A percentile compares a stretch with the other conserved stretches of the same genome.
These are phyloP conservation scores for Emmonsiellopsis sp. DNA, from an alignment of 2,329 filamentous ascomycete species.

Conservation along the genomic window DNA sequence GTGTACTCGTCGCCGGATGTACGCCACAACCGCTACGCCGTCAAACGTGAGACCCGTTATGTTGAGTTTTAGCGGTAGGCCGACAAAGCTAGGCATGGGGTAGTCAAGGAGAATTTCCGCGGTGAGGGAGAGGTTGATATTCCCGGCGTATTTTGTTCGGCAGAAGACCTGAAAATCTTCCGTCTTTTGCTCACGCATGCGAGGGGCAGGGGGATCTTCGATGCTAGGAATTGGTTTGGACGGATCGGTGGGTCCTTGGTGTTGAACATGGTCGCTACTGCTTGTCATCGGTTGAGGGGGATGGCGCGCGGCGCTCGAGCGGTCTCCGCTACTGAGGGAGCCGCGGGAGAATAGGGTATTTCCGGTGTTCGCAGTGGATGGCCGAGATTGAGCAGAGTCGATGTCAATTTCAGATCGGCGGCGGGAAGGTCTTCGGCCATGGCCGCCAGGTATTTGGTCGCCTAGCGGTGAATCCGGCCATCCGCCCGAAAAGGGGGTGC, in stretches of 20 bases:
- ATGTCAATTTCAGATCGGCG: conserved; percentile 24
- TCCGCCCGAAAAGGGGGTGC: conserved; percentile 15
- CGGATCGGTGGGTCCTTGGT: not conserved
- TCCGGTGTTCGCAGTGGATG: conserved; percentile 36
- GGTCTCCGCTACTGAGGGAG: conserved; percentile 14
- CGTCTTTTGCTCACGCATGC: conserved; percentile 61
- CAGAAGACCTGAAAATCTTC: conserved; percentile 92
- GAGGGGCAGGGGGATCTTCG: conserved; percentile 30
- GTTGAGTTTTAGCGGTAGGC: conserved; percentile 86
- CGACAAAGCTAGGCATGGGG: conserved; percentile 96
- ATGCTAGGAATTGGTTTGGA: conserved; percentile 2
- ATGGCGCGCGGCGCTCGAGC: conserved; percentile 20
- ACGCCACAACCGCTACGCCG: conserved; percentile 82
- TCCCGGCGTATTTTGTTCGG: conserved; percentile 78
- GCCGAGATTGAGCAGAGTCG: conserved; percentile 28
- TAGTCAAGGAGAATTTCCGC: conserved; percentile 96
- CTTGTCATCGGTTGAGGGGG: conserved; percentile 11
- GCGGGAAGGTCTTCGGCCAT: conserved; percentile 8
- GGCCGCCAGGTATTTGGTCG: conserved; percentile 20
- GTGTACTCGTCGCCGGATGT: conserved; percentile 80
- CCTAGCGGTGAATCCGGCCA: conserved; percentile 24
- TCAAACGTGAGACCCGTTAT: conserved; percentile 94
- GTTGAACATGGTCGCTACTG: conserved; percentile 7
- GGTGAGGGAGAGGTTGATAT: conserved; percentile 78
- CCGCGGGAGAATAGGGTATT: conserved; percentile 23